Evolutionary conservation across 140 eudicot genomes (phyloP).

Genomic region (Erigeron philadelphicus): DNA sequence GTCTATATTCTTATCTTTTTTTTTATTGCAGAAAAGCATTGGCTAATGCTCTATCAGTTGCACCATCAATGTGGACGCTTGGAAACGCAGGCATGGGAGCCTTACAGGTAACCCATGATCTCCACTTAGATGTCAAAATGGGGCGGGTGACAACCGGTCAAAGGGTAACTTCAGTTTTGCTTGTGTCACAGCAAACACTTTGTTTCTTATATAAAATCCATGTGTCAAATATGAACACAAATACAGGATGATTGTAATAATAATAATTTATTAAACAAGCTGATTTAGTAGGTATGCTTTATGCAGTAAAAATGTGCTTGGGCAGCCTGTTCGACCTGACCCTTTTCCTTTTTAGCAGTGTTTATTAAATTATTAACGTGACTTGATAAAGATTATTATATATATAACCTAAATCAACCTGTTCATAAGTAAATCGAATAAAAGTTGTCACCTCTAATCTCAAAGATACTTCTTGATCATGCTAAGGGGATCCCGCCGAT

Average conservation of each 20-base stretch:
- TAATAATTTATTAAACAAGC: neutral
- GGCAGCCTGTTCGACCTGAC: neutral
- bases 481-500: too few relatives aligned
- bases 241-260: neutral
- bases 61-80: conserved; percentile 99
- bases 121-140: neutral
- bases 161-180: neutral
- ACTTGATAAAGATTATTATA: neutral
- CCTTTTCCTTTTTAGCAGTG: neutral
- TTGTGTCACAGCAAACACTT: too few relatives aligned
- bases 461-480: neutral
- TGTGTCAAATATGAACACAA: neutral
- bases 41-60: conserved; percentile 91
- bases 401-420: neutral
- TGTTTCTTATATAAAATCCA: neutral
- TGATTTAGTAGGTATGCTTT: neutral
- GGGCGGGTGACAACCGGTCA: neutral
- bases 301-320: neutral
- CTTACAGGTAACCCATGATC: conserved; percentile 56
- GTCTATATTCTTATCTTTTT: conserved; percentile 11
- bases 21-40: conserved; percentile 67
- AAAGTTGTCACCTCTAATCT: conserved; percentile 3
- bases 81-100: conserved; percentile 99
- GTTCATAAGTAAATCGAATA: neutral
- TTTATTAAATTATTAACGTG: neutral